Percentiles rank a stretch among this genome's conserved stretches.
Conservation (phyloP, 2,329 filamentous ascomycete genomes). For the Phialocephala sp. region DNA sequence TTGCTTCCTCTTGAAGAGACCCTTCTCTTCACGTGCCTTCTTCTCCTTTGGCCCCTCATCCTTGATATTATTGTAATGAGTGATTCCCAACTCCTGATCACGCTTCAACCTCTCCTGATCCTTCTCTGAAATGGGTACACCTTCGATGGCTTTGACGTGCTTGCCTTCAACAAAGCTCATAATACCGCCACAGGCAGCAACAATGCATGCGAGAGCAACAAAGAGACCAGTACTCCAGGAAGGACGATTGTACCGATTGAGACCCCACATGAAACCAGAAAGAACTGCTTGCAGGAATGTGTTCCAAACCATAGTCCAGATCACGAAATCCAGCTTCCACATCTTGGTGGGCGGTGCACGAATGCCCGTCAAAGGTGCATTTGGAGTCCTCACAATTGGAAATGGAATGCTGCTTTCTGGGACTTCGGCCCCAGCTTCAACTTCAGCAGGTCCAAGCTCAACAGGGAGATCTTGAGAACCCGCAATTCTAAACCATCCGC, state of each 20-base stretch:
- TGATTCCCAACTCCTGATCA: slow-evolving; percentile 61
- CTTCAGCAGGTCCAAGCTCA: slow-evolving; percentile 58
- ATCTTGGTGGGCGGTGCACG: slow-evolving; percentile 69
- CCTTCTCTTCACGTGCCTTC: slow-evolving; percentile 36
- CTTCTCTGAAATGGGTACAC: slow-evolving; percentile 65
- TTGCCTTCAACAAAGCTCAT: slow-evolving; percentile 76
- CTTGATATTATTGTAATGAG: slow-evolving; percentile 63
- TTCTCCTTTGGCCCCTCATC: slow-evolving; percentile 56
- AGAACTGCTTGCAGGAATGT: slow-evolving; percentile 78
- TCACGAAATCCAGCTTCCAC: slow-evolving; percentile 81
- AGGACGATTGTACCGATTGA: slow-evolving; percentile 75
- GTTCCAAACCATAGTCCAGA: slow-evolving; percentile 81
- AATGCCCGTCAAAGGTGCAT: slow-evolving; percentile 72
- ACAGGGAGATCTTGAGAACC: slow-evolving; percentile 65
- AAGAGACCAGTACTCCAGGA: slow-evolving; percentile 82
- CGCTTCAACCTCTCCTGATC: slow-evolving; percentile 56
- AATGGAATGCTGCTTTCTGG: slow-evolving; percentile 61
- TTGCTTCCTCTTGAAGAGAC: slow-evolving; percentile 31
- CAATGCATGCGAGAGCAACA: slow-evolving; percentile 74
- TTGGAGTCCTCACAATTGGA: slow-evolving; percentile 66
- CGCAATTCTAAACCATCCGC: slow-evolving; percentile 75
- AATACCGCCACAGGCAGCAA: slow-evolving; percentile 70
- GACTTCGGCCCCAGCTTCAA: slow-evolving; percentile 46
- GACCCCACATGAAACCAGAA: slow-evolving; percentile 82
- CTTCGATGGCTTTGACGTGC: slow-evolving; percentile 73